Evolutionary conservation across 2,329 filamentous ascomycete genomes (phyloP).

Genomic region (Amauroascus niger): DNA sequence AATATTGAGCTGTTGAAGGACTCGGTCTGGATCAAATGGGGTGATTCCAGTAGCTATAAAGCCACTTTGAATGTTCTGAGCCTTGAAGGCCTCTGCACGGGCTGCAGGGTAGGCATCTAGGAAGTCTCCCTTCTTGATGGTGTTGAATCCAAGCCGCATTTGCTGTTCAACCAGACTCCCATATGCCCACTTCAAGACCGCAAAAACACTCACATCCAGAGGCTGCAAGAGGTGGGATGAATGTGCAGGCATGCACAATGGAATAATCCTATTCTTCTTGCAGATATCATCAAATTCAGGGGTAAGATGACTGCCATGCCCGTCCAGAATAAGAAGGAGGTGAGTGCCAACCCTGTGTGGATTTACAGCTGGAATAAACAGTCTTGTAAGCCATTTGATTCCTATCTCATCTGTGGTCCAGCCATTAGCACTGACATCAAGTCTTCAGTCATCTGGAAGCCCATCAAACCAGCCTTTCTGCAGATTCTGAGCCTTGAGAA

Average conservation of each 20-base stretch:
- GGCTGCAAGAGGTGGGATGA: slow-evolving; percentile 1
- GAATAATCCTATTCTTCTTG: slow-evolving; percentile 4
- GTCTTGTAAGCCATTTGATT: slow-evolving; percentile 1
- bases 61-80: no score
- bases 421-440: background rate
- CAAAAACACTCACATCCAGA: no score
- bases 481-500: background rate
- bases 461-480: background rate
- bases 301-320: background rate
- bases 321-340: background rate
- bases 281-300: slow-evolving; percentile 5
- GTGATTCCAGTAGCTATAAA: no score
- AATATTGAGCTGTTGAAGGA: no score
- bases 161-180: no score
- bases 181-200: no score
- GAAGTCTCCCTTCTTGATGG: no score
- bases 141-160: no score
- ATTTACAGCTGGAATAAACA: background rate
- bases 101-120: no score
- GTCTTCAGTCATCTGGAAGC: background rate
- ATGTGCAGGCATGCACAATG: slow-evolving; percentile 8
- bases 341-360: background rate
- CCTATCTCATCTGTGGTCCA: slow-evolving; percentile 8
- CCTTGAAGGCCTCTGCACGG: no score
- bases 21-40: no score